These are phyloP conservation scores for Starmerella vaccinii DNA, from an alignment of 805 yeast genomes.

Conservation along the genomic window DNA sequence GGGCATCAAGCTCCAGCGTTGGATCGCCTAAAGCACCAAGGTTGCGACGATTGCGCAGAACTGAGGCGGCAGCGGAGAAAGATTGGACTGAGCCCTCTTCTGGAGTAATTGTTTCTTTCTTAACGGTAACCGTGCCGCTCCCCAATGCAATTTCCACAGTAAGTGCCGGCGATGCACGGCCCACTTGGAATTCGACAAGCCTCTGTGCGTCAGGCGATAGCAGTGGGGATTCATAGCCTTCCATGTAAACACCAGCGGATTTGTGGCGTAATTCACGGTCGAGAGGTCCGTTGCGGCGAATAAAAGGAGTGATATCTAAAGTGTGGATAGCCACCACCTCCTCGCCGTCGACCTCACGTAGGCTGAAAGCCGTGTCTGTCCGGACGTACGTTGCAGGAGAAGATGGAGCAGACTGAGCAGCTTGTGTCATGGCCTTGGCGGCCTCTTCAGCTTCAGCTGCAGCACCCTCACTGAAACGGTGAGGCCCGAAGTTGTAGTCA, in stretches of 20 bases:
- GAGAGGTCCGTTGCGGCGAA: constrained; percentile 61
- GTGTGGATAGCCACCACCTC: constrained; percentile 81
- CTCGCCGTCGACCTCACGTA: constrained; percentile 31
- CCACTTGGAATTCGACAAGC: constrained; percentile 40
- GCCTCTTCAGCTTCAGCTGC: constrained; percentile 34
- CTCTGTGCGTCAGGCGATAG: constrained; percentile 36
- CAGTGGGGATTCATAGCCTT: constrained; percentile 58
- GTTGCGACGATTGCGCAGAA: constrained; percentile 18
- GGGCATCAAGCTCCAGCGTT: constrained; percentile 11
- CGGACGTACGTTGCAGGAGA: constrained; percentile 1
- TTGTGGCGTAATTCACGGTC: constrained; percentile 88
- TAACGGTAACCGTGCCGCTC: constrained; percentile 55
- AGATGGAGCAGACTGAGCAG: constrained; percentile 2
- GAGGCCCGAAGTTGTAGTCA: constrained; percentile 41
- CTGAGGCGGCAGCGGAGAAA: constrained; percentile 10
- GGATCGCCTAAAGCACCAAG: constrained; percentile 11
- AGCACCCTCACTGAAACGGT: constrained; percentile 36
- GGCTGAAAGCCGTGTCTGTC: constrained; percentile 17
- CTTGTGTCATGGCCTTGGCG: constrained; percentile 14
- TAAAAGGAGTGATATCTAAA: constrained; percentile 62
- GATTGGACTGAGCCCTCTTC: not conserved
- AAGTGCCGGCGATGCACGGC: constrained; percentile 52
- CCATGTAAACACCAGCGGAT: constrained; percentile 72
- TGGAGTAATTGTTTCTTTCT: constrained; percentile 47
- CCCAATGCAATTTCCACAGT: constrained; percentile 72